Conservation (phyloP, 768 basidiomycete genomes). For the Amyloporia xantha region DNA sequence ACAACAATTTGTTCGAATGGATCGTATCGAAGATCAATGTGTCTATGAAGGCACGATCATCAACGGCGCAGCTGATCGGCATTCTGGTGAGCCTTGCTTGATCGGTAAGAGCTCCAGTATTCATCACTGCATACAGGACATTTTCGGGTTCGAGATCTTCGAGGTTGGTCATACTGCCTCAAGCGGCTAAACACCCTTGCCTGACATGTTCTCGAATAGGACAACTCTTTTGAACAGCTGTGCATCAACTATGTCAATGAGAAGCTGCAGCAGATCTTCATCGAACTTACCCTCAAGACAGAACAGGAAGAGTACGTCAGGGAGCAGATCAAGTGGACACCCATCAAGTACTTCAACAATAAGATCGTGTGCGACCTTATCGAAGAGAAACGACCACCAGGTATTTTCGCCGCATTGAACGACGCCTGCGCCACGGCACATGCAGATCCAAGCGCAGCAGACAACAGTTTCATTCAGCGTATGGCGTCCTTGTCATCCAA, state of each 20-base stretch:
- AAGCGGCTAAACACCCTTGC: neutral
- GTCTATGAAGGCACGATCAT: slow-evolving; percentile 85
- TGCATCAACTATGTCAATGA: slow-evolving; percentile 99
- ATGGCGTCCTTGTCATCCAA: slow-evolving; percentile 75
- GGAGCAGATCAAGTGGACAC: slow-evolving; percentile 99
- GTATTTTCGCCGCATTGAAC: slow-evolving; percentile 95
- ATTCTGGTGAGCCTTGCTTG: slow-evolving; percentile 52
- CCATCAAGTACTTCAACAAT: slow-evolving; percentile 98
- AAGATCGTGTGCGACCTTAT: slow-evolving; percentile 98
- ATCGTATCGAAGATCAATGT: slow-evolving; percentile 94
- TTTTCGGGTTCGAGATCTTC: slow-evolving; percentile 99
- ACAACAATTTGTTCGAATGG: slow-evolving; percentile 99
- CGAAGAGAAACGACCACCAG: slow-evolving; percentile 92
- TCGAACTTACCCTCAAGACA: slow-evolving; percentile 96
- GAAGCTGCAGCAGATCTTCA: slow-evolving; percentile 99
- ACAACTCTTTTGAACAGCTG: slow-evolving; percentile 94
- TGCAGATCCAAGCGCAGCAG: slow-evolving; percentile 92
- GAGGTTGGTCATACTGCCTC: slow-evolving; percentile 42
- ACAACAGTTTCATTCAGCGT: slow-evolving; percentile 94
- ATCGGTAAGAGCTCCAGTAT: neutral
- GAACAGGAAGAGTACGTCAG: slow-evolving; percentile 99
- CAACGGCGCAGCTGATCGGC: slow-evolving; percentile 79
- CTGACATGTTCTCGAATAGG: slow-evolving; percentile 37
- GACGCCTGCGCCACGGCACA: slow-evolving; percentile 99
- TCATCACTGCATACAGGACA: slow-evolving; percentile 51